These are phyloP conservation scores for Scheffersomyces coipomensis DNA, from an alignment of 805 yeast genomes.

Conservation along the genomic window DNA sequence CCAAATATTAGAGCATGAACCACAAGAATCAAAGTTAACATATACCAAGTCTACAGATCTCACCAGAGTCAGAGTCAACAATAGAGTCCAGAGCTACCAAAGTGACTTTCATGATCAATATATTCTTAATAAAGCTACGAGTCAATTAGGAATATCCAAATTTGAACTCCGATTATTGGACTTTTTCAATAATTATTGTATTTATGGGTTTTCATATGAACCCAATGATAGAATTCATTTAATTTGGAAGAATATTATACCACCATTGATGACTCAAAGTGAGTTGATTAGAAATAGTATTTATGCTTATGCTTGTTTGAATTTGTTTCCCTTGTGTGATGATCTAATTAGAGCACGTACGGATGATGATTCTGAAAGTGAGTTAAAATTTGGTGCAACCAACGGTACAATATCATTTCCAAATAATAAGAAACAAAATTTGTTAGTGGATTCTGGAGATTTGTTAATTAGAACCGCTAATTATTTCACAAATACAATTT, in stretches of 20 bases:
- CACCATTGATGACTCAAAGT: conserved; percentile 20
- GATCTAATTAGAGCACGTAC: background rate
- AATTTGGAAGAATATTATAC: conserved; percentile 26
- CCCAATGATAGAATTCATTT: conserved; percentile 15
- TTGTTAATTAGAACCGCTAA: conserved; percentile 4
- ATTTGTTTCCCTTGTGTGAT: no score
- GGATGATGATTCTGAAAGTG: background rate
- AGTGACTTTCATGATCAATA: no score
- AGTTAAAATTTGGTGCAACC: background rate
- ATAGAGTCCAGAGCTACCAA: no score
- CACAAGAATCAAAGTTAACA: no score
- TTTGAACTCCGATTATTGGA: conserved; percentile 11
- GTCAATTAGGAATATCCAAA: conserved; percentile 11
- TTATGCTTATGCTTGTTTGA: conserved; percentile 23
- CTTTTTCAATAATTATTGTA: conserved; percentile 27
- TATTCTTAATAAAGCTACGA: conserved; percentile 15
- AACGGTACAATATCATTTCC: background rate
- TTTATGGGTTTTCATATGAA: conserved; percentile 23
- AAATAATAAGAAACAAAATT: no score
- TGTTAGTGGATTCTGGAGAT: background rate
- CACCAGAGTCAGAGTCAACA: no score
- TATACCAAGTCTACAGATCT: background rate
- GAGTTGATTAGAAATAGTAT: conserved; percentile 21
- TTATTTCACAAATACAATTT: conserved; percentile 2
- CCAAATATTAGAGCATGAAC: no score